These are phyloP conservation scores for Microthyrium microscopicum DNA, from an alignment of 2,329 filamentous ascomycete genomes.

Conservation along the genomic window DNA sequence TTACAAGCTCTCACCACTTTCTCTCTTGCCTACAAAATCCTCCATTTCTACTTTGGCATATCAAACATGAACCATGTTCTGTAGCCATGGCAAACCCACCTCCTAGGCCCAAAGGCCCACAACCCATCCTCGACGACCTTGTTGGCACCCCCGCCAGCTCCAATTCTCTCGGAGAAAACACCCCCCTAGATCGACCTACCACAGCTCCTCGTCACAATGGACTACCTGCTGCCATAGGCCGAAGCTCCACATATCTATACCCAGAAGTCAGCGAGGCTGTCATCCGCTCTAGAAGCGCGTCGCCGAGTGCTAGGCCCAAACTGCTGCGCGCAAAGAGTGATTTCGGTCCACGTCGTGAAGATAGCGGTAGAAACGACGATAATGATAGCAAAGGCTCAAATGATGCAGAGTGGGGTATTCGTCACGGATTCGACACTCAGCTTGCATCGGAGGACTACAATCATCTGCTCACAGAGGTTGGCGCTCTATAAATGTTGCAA, in stretches of 20 bases:
- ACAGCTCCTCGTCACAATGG: conserved; percentile 1
- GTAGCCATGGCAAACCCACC: background rate
- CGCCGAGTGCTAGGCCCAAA: conserved; percentile 14
- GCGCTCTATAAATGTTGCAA: background rate
- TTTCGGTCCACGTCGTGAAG: conserved; percentile 25
- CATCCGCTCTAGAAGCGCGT: conserved; percentile 2
- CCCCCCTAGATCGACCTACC: conserved; percentile 1
- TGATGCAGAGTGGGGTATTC: conserved; percentile 40
- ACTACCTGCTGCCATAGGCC: background rate
- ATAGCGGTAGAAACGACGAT: conserved; percentile 15
- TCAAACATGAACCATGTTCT: no score
- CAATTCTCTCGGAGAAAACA: conserved; percentile 1
- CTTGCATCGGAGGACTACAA: conserved; percentile 84
- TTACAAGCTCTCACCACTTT: no score
- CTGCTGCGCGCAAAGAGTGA: conserved; percentile 36
- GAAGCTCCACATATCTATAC: conserved; percentile 3
- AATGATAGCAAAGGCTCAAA: conserved; percentile 22
- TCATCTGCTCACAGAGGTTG: conserved; percentile 49
- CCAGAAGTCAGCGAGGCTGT: conserved; percentile 3
- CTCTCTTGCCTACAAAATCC: no score
- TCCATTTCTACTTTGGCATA: no score
- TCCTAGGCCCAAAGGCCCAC: conserved; percentile 5
- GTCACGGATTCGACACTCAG: conserved; percentile 86
- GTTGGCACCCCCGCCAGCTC: conserved; percentile 1
- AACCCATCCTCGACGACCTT: conserved; percentile 5